Percentiles rank a stretch among this genome's conserved stretches.
Evolutionary conservation across 2,329 filamentous ascomycete species (phyloP).

Genomic region (Sclerotinia glacialis): DNA sequence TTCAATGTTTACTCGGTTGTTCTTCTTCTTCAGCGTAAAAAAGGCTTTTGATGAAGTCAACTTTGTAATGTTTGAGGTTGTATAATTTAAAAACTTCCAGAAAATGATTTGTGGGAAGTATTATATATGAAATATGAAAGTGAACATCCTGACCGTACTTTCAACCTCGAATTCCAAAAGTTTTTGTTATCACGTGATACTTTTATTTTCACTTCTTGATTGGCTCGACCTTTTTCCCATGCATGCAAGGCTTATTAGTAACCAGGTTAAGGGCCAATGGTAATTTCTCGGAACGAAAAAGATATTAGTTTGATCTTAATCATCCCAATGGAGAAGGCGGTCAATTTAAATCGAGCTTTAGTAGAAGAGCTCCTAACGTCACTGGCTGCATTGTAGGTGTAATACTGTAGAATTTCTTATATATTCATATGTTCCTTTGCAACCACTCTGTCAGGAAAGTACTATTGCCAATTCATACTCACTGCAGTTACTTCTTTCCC

Average conservation of each 20-base stretch:
- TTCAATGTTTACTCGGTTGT: background rate
- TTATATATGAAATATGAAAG: conserved; percentile 11
- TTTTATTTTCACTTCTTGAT: background rate
- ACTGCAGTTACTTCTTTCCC: background rate
- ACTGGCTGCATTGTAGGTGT: background rate
- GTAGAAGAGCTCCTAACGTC: background rate
- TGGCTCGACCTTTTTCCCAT: background rate
- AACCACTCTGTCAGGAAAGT: background rate
- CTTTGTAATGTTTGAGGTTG: conserved; percentile 4
- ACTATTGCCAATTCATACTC: background rate
- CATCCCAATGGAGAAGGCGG: background rate
- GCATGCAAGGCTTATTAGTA: background rate
- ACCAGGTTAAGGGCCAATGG: background rate
- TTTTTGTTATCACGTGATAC: background rate
- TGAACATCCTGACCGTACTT: background rate
- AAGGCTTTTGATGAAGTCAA: background rate
- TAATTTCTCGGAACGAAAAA: background rate
- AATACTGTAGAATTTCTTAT: background rate
- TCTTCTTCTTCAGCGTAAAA: conserved; percentile 6
- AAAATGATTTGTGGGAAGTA: background rate
- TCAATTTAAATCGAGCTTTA: background rate
- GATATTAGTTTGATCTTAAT: background rate
- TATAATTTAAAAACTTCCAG: background rate
- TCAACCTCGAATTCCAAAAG: background rate
- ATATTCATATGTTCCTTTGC: conserved; percentile 1